Evolutionary conservation across 2,329 filamentous ascomycete genomes (phyloP).

Genomic region (Rhynchosporium graminicola): DNA sequence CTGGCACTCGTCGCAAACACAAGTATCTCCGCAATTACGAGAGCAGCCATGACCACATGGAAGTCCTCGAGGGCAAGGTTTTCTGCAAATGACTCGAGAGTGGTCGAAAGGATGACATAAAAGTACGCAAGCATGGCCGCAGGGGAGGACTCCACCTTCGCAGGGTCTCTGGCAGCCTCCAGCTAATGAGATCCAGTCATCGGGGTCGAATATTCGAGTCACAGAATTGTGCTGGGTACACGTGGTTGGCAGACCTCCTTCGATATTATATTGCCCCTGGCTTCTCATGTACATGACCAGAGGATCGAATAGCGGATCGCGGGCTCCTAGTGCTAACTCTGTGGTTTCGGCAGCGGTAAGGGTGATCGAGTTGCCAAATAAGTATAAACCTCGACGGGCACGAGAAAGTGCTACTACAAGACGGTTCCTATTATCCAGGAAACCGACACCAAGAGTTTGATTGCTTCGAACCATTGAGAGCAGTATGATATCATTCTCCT

Average conservation of each 20-base stretch:
- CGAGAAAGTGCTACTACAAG: slow-evolving; percentile 64
- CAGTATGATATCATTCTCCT: slow-evolving; percentile 83
- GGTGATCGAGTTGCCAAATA: slow-evolving; percentile 74
- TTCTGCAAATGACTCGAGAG: slow-evolving; percentile 29
- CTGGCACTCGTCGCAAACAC: slow-evolving; percentile 30
- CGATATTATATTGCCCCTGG: slow-evolving; percentile 40
- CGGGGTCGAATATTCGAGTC: slow-evolving; percentile 52
- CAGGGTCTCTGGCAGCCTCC: slow-evolving; percentile 57
- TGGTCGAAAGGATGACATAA: slow-evolving; percentile 39
- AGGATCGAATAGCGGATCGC: slow-evolving; percentile 36
- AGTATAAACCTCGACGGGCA: slow-evolving; percentile 76
- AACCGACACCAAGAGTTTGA: slow-evolving; percentile 61
- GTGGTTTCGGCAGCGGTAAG: slow-evolving; percentile 36
- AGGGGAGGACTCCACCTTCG: slow-evolving; percentile 38
- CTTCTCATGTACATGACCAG: slow-evolving; percentile 46
- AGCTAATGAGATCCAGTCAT: slow-evolving; percentile 53
- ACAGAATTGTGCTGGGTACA: slow-evolving; percentile 61
- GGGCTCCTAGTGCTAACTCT: slow-evolving; percentile 20
- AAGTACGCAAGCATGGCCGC: slow-evolving; percentile 37
- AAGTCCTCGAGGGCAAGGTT: slow-evolving; percentile 30
- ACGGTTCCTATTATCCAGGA: slow-evolving; percentile 64
- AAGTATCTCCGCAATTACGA: slow-evolving; percentile 30
- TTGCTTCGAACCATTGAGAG: slow-evolving; percentile 80
- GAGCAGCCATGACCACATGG: slow-evolving; percentile 39
- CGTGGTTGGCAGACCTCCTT: slow-evolving; percentile 57